Base-by-base conservation (phyloP, 306 rosid genomes). In the Cucurbita argyrosperma region DNA sequence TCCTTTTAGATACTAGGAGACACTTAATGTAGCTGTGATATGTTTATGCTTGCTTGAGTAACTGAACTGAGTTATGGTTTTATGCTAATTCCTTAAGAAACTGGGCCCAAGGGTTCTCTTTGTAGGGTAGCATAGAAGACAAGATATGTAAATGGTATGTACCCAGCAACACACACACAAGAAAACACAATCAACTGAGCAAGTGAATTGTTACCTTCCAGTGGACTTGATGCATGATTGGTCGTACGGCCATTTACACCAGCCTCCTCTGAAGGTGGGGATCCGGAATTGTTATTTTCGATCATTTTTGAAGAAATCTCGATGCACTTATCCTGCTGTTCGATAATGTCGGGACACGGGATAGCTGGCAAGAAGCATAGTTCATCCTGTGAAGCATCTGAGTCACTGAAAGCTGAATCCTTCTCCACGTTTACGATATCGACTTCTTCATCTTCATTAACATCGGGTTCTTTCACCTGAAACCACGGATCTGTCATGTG, bases 201-300 rank as follows among this genome's bases (percentile, higher is more conserved):
- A 56, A 35, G 40, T 4, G 11, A 38, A 35, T 51, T 42, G 38
- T 59, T 81, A 94, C 99, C 99, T 83, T 91, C 97, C 75, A 83
- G 78, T 38, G 92, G 96, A 81, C 96, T 91, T 26, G 96, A 87
- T 23, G 88, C 89, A 65, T 85, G 88, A 80, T 85, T 88, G 77
- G 70, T 62, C 56, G 79, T 53, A 66, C 80, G 88, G n/a, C 91
- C 97, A 85, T 89, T 94, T 52, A 88, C 86, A 78, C 85, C 90
- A 71, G 84, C 87, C 72, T 91, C 99, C 80, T 91, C 97, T 37
- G 99, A 94, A 82, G 88, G 84, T 39, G 99, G 95, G 73, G 99
- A 94, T 76, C 84, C 99, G 38, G 97, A 84, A 79, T 91, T 88
- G 82, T 89, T 89, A 74, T 89, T 88, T 67, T 94, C 97, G 65